Percentiles rank a stretch among this genome's conserved stretches.
Evolutionary conservation across 2,329 filamentous ascomycete species (phyloP).

Genomic region (Aspergillus brasiliensis): DNA sequence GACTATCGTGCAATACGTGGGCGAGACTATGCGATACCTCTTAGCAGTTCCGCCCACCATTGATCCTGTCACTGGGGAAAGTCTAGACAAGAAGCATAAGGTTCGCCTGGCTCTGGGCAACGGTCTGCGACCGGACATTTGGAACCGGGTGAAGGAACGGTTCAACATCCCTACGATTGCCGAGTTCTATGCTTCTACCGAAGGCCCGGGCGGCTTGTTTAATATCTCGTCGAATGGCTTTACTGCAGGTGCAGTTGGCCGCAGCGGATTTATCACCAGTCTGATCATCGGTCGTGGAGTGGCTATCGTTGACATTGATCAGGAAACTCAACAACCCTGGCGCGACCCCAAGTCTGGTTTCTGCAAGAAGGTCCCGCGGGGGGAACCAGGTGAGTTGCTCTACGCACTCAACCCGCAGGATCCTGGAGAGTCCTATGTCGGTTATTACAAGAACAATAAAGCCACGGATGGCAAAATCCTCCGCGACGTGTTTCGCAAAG

Average conservation of each 20-base stretch:
- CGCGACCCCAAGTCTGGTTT: constrained; percentile 71
- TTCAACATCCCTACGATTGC: constrained; percentile 73
- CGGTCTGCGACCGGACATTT: constrained; percentile 80
- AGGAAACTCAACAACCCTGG: constrained; percentile 66
- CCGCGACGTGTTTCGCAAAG: constrained; percentile 70
- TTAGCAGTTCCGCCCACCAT: constrained; percentile 65
- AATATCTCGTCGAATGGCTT: constrained; percentile 75
- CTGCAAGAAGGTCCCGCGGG: constrained; percentile 60
- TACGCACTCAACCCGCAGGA: constrained; percentile 68
- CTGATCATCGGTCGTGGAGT: constrained; percentile 55
- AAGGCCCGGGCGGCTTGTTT: constrained; percentile 69
- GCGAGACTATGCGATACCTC: constrained; percentile 82
- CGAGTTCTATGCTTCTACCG: constrained; percentile 81
- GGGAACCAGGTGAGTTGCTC: constrained; percentile 74
- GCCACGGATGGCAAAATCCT: constrained; percentile 75
- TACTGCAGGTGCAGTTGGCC: constrained; percentile 75
- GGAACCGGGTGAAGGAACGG: constrained; percentile 78
- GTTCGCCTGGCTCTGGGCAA: constrained; percentile 82
- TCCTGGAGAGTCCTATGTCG: constrained; percentile 69
- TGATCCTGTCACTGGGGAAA: constrained; percentile 65
- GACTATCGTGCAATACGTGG: constrained; percentile 83
- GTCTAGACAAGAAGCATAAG: constrained; percentile 70
- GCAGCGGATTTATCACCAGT: constrained; percentile 65
- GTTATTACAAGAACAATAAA: constrained; percentile 74
- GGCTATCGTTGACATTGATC: constrained; percentile 70